A percentile compares a stretch with the other conserved stretches of the same genome.
Evolutionary conservation across 306 rosid genomes (phyloP).

Genomic region (Cyamopsis tetragonoloba): DNA sequence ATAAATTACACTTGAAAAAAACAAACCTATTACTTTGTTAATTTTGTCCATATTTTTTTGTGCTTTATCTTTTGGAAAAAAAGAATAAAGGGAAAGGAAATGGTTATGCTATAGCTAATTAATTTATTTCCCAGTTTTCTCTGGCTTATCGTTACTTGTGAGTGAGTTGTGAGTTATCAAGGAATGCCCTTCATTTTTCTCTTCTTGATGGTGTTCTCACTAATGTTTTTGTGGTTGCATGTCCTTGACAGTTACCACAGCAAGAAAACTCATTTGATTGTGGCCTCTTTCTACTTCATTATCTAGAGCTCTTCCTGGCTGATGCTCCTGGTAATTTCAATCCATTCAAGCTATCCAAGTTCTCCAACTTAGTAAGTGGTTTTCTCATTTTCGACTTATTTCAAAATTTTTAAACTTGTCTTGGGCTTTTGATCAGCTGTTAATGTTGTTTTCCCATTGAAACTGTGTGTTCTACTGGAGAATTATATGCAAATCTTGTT

Average conservation of each 20-base stretch:
- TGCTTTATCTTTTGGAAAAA: conserved; percentile 4
- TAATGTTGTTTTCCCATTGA: too few species aligned
- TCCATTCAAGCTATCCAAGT: conserved; percentile 52
- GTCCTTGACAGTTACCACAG: conserved; percentile 63
- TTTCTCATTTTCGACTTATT: not conserved
- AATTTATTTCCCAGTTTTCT: not conserved
- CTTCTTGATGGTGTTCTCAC: not conserved
- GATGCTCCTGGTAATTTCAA: conserved; percentile 65
- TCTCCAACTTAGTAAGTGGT: conserved; percentile 67
- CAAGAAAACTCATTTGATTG: conserved; percentile 77
- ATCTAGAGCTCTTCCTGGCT: conserved; percentile 64
- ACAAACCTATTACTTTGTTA: not conserved
- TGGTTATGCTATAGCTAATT: not conserved
- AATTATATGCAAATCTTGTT: too few species aligned
- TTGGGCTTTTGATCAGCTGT: not conserved
- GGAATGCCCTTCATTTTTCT: not conserved
- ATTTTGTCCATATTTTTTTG: not conserved
- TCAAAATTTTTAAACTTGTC: not conserved
- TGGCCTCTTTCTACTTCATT: conserved; percentile 80
- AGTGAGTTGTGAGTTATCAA: not conserved
- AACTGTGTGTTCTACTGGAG: too few species aligned
- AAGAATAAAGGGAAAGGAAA: not conserved
- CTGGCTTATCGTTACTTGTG: not conserved
- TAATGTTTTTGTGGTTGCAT: conserved; percentile 18
- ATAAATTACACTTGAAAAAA: not conserved